Conservation (phyloP, 2,329 filamentous ascomycete genomes). For the Claviceps sp. region DNA sequence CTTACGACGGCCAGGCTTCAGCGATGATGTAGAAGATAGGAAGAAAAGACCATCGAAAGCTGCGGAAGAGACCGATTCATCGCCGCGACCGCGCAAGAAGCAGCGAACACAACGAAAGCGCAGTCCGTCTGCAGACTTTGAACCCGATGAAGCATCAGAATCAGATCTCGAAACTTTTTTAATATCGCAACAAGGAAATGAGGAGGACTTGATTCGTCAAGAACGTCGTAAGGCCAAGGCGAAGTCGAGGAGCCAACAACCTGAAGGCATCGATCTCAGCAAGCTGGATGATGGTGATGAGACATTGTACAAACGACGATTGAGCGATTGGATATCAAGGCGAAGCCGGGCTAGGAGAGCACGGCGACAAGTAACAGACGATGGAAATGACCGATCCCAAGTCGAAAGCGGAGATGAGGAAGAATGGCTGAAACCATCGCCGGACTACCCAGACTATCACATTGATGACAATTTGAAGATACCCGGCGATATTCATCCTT, state of each 20-base stretch:
- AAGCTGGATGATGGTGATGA: constrained; percentile 83
- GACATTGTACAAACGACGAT: constrained; percentile 57
- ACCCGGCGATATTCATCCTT: constrained; percentile 85
- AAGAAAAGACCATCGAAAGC: not conserved
- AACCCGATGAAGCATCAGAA: constrained; percentile 18
- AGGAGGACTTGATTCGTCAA: constrained; percentile 25
- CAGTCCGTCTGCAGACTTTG: constrained; percentile 35
- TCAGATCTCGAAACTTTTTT: constrained; percentile 22
- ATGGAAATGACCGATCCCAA: constrained; percentile 14
- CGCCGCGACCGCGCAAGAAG: constrained; percentile 45
- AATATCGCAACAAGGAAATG: constrained; percentile 25
- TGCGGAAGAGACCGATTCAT: constrained; percentile 36
- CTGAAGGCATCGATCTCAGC: constrained; percentile 34
- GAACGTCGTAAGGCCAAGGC: constrained; percentile 29
- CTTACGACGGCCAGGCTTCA: constrained; percentile 60
- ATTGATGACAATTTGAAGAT: constrained; percentile 67
- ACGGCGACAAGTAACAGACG: constrained; percentile 22
- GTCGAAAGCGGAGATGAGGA: constrained; percentile 32
- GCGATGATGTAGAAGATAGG: constrained; percentile 17
- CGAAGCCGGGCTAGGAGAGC: constrained; percentile 28
- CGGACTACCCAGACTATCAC: constrained; percentile 60
- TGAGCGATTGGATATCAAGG: constrained; percentile 59
- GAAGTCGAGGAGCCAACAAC: constrained; percentile 21
- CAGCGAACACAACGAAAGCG: constrained; percentile 24
- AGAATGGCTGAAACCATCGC: constrained; percentile 80